phyloP scores from a whole-genome alignment of 1,284 basidiomycete species.

The Cronartium ribicola region DNA sequence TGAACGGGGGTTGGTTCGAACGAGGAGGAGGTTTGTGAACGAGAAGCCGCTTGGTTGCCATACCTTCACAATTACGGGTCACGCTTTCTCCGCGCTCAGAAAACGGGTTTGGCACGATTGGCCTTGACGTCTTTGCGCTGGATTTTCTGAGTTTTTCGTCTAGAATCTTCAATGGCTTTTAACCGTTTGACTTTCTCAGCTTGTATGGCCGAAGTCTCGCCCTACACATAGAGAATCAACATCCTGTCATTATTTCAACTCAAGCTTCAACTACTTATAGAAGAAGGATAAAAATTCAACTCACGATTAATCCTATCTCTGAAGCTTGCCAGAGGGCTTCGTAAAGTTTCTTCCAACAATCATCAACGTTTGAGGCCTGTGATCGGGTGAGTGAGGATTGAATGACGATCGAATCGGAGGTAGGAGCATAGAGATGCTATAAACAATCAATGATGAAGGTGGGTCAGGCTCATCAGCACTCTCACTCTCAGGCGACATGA shows the following conservation, averaged over 20 bases:
- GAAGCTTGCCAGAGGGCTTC: slow-evolving; percentile 5
- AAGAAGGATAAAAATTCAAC: background rate
- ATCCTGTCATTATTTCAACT: background rate
- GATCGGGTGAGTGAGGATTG: slow-evolving; percentile 36
- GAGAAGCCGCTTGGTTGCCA: too few relatives aligned
- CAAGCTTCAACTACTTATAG: background rate
- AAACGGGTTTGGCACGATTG: slow-evolving; percentile 25
- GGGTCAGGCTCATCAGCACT: background rate
- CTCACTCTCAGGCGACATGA: too few relatives aligned
- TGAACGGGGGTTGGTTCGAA: too few relatives aligned
- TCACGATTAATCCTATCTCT: slow-evolving; percentile 13
- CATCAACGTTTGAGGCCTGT: slow-evolving; percentile 27
- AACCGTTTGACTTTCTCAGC: slow-evolving; percentile 12
- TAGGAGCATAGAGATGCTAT: slow-evolving; percentile 28
- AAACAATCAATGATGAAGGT: background rate
- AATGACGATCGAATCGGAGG: slow-evolving; percentile 19
- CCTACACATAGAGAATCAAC: background rate
- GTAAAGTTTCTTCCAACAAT: slow-evolving; percentile 35
- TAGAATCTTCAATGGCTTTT: slow-evolving; percentile 19
- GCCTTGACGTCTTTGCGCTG: slow-evolving; percentile 30
- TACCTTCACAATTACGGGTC: too few relatives aligned
- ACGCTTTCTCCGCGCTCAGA: background rate
- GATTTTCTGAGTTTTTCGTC: slow-evolving; percentile 20
- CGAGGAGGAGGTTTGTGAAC: too few relatives aligned
- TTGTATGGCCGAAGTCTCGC: slow-evolving; percentile 17